Conservation (phyloP, 208 protist genomes). For the Acanthamoeba comandoni region DNA sequence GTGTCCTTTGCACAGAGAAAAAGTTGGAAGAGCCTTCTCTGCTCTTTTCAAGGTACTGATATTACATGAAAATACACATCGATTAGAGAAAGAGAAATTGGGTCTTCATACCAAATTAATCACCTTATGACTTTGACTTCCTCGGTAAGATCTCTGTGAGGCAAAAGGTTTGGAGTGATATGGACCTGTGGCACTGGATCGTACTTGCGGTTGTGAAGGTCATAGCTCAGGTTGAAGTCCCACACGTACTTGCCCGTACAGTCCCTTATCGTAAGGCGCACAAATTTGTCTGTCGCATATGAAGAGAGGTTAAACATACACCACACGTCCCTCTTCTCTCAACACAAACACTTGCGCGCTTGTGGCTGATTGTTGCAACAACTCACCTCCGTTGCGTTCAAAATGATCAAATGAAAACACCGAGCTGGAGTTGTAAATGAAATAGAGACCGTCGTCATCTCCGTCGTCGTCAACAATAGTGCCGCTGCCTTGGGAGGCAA, state of each 20-base stretch:
- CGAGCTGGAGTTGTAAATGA: slow-evolving; percentile 51
- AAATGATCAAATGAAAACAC: slow-evolving; percentile 72
- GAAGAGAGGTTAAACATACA: too few species aligned
- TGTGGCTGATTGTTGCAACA: too few species aligned
- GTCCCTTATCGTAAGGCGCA: slow-evolving; percentile 45
- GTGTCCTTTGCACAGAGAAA: slow-evolving; percentile 38
- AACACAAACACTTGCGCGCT: too few species aligned
- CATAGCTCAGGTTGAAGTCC: slow-evolving; percentile 70
- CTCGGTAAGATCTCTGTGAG: neutral
- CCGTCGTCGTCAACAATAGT: slow-evolving; percentile 12
- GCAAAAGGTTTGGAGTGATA: slow-evolving; percentile 47
- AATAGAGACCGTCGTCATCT: slow-evolving; percentile 60
- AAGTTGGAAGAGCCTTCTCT: slow-evolving; percentile 39
- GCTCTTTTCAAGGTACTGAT: slow-evolving; percentile 43
- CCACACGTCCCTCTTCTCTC: too few species aligned
- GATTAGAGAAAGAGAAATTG: neutral
- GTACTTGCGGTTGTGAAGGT: slow-evolving; percentile 57
- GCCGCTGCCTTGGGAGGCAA: too few species aligned
- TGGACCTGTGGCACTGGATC: neutral
- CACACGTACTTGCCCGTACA: slow-evolving; percentile 76
- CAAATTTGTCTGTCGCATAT: slow-evolving; percentile 34
- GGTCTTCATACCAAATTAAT: neutral
- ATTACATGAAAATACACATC: neutral
- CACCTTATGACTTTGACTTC: slow-evolving; percentile 13
- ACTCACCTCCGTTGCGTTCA: slow-evolving; percentile 40